A percentile compares a stretch with the other conserved stretches of the same genome.
Conservation (phyloP, 345 rosid genomes). For the Ailanthus altissimus region DNA sequence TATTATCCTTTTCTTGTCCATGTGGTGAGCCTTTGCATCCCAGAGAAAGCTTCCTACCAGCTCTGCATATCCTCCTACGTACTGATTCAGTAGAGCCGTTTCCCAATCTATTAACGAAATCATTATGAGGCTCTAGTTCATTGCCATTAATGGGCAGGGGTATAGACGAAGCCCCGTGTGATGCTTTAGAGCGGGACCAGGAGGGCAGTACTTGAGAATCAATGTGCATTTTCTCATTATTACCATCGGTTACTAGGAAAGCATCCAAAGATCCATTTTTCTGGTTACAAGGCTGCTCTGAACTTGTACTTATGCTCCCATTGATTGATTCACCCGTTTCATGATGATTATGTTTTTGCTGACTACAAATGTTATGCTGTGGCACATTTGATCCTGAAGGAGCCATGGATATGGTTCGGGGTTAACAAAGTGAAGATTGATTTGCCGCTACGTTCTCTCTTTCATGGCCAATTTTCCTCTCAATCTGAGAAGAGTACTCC, state of each 20-base stretch:
- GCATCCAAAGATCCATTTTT: constrained; percentile 10
- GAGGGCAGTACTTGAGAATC: constrained; percentile 8
- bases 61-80: constrained; percentile 26
- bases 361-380: constrained; percentile 5
- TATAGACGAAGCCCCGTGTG: constrained; percentile 4
- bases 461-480: constrained; percentile 27
- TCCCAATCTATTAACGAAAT: constrained; percentile 19
- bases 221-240: constrained; percentile 7
- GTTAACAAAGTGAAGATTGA: constrained; percentile 8
- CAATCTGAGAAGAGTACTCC: constrained; percentile 31
- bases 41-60: constrained; percentile 50
- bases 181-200: background rate
- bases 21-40: constrained; percentile 30
- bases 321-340: constrained; percentile 1
- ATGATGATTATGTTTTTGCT: constrained; percentile 8
- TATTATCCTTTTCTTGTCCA: constrained; percentile 28
- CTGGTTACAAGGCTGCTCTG: constrained; percentile 11
- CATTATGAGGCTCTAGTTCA: constrained; percentile 14
- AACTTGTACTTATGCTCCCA: constrained; percentile 14
- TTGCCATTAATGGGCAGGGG: background rate
- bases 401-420: constrained; percentile 5
- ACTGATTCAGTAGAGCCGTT: constrained; percentile 5
- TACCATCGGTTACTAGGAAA: constrained; percentile 16
- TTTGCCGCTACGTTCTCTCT: constrained; percentile 25
- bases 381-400: constrained; percentile 8